Evolutionary conservation across 306 rosid species (phyloP).

Genomic region (Casuarina cunninghamiana): DNA sequence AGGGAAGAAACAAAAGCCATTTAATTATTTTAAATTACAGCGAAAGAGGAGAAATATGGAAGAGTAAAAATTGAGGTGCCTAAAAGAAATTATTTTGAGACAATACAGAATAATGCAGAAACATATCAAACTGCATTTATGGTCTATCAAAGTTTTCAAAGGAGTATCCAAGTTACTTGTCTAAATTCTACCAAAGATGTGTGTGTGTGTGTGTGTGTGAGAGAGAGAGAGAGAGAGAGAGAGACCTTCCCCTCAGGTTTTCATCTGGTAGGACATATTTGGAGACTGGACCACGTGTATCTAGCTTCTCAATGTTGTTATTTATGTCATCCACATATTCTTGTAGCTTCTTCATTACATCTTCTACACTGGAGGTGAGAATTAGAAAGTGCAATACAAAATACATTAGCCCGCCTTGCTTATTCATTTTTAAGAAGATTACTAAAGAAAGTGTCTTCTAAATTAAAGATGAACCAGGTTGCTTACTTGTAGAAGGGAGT

Average conservation of each 20-base stretch:
- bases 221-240: constrained; percentile 20
- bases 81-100: background rate
- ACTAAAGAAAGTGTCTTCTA: constrained; percentile 17
- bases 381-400: constrained; percentile 20
- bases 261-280: constrained; percentile 78
- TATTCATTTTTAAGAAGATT: background rate
- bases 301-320: constrained; percentile 60
- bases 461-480: constrained; percentile 23
- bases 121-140: background rate
- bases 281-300: constrained; percentile 84
- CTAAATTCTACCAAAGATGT: constrained; percentile 9
- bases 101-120: background rate
- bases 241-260: constrained; percentile 81
- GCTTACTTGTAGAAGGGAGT: constrained; percentile 97
- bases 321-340: constrained; percentile 79
- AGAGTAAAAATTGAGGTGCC: background rate
- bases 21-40: background rate
- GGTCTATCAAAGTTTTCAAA: constrained; percentile 7
- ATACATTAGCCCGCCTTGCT: constrained; percentile 1
- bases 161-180: constrained; percentile 4
- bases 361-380: constrained; percentile 59
- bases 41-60: background rate
- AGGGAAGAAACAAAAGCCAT: constrained; percentile 16
- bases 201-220: background rate
- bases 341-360: constrained; percentile 61